A percentile compares a stretch with the other conserved stretches of the same genome.
phyloP scores from a whole-genome alignment of 108 stramenopile species.

The Conticribra weissflogii region DNA sequence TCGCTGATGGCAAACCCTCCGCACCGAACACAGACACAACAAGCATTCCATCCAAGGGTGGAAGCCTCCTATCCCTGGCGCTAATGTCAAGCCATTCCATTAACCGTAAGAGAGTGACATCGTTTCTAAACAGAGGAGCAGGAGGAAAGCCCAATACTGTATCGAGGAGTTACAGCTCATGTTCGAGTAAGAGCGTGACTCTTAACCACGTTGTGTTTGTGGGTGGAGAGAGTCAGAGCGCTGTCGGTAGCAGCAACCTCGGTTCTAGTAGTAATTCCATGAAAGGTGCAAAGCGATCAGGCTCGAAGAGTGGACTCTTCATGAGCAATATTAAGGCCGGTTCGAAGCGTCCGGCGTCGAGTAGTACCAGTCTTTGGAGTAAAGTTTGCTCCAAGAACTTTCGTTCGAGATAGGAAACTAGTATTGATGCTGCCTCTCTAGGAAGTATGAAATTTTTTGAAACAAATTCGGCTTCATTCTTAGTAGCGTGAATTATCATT shows the following conservation, averaged over 20 bases:
- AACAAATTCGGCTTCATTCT: too few species aligned
- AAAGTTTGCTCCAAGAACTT: slow-evolving; percentile 57
- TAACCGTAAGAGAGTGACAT: slow-evolving; percentile 54
- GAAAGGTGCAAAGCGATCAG: slow-evolving; percentile 21
- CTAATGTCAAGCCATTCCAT: slow-evolving; percentile 55
- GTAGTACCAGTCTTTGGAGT: slow-evolving; percentile 52
- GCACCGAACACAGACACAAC: too few species aligned
- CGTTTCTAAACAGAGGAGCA: slow-evolving; percentile 60
- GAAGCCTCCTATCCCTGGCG: slow-evolving; percentile 70
- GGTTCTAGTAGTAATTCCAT: slow-evolving; percentile 16
- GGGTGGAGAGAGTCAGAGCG: slow-evolving; percentile 42
- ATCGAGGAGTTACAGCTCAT: slow-evolving; percentile 28
- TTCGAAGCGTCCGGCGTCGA: slow-evolving; percentile 37
- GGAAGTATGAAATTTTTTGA: too few species aligned
- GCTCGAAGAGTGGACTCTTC: not conserved
- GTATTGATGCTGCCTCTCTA: not conserved
- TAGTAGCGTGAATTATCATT: too few species aligned
- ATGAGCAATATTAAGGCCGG: slow-evolving; percentile 10
- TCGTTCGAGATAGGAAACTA: not conserved
- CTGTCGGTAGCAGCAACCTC: slow-evolving; percentile 33
- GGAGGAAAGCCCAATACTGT: slow-evolving; percentile 41
- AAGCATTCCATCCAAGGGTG: slow-evolving; percentile 26
- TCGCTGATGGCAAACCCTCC: too few species aligned
- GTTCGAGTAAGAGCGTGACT: slow-evolving; percentile 64
- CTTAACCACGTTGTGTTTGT: slow-evolving; percentile 74